Base-by-base conservation (phyloP, 495 filamentous ascomycete genomes). In the Annulohypoxylon maeteangense region DNA sequence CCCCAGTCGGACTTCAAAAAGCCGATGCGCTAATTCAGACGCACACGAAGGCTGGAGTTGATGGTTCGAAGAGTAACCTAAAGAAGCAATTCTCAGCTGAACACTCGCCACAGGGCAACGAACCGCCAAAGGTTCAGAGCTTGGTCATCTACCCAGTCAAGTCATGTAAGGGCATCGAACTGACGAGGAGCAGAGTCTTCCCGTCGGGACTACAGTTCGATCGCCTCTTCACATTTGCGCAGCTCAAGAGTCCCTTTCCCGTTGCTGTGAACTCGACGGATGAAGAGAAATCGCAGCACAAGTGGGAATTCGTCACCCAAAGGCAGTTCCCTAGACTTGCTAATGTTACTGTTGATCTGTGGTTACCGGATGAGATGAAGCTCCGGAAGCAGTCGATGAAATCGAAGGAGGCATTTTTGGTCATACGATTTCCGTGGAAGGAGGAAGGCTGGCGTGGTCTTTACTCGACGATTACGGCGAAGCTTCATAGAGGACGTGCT, bases 71-170 rank as follows among this genome's bases (percentile, higher is more conserved):
- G 72, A 78, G 83, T 34, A 82, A 82, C 31, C 64, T 86, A 53
- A 79, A 79, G 25, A 78, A 72, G 22, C 74, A 82, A 55, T 79
- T 75, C 66, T 71, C 69, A 14, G 78, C 81, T 20, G 80, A 81
- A 45, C 77, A 81, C 53, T 74, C 80, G 23, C 72, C 76, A 47
- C 70, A 68, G 45, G 68, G 44, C 14, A 73, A 70, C 29, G 42
- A 65, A 12, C 60, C 68, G n/a, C 71, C 70, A 0, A 78, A 45
- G 47, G 83, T 98, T 70, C 93, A 93, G 78, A 92, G 91, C 51
- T 85, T 97, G 40, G 94, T 90, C 82, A 90, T 93, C 42, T 97
- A 94, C 77, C 95, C 95, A 0, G 81, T 97, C 71, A 98, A 98
- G 81, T 93, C 91, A 63, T 97, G 94, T 76, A 83, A 85, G 67